Evolutionary conservation across 2,329 filamentous ascomycete genomes (phyloP).

Genomic region (Neocucurbitaria cava): DNA sequence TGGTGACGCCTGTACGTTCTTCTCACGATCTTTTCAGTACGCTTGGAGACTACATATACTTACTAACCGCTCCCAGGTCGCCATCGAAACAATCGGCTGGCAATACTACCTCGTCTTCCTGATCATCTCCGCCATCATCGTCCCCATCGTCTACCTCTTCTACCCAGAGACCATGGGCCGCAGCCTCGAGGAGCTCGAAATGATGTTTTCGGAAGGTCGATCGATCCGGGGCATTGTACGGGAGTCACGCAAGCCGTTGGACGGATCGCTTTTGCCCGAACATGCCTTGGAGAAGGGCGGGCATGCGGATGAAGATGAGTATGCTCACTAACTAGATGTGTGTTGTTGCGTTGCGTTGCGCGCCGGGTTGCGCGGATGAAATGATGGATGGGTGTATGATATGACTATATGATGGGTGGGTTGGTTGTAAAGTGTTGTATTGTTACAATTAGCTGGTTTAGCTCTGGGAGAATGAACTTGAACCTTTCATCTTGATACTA

Average conservation of each 20-base stretch:
- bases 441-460: no score
- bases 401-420: no score
- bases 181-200: conserved; percentile 55
- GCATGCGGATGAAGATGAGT: conserved; percentile 18
- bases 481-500: no score
- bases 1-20: conserved; percentile 50
- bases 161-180: conserved; percentile 60
- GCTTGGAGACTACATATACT: no score
- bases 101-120: conserved; percentile 61
- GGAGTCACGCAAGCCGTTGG: conserved; percentile 27
- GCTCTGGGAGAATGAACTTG: no score
- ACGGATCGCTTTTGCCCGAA: conserved; percentile 8
- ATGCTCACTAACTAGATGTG: neutral
- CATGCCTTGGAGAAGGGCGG: conserved; percentile 18
- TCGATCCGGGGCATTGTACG: conserved; percentile 35
- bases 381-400: no score
- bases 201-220: conserved; percentile 50
- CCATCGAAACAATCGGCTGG: conserved; percentile 60
- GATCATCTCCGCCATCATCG: conserved; percentile 55
- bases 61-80: conserved; percentile 43
- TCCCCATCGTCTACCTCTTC: conserved; percentile 54
- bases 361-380: no score
- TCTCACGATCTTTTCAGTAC: no score
- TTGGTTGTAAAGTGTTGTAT: no score
- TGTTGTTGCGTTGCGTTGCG: no score